Evolutionary conservation across 305 asterid genomes (phyloP), one percentile per base, ranked within the genome.

Genomic region (Striga hermonthica): DNA sequence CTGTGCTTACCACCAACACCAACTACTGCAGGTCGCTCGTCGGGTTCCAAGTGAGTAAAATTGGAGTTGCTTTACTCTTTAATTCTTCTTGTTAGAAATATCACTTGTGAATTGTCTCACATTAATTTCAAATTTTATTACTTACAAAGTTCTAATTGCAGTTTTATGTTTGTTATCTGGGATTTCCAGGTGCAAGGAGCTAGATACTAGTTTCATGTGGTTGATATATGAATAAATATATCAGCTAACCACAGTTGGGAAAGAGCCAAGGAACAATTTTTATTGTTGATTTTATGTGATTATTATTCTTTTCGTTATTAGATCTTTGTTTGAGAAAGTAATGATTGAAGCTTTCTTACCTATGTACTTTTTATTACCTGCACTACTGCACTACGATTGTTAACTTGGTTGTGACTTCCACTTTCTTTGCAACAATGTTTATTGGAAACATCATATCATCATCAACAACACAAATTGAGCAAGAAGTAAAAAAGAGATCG

Each of bases 21-120:
- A 81, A 81, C 54, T 89, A 89, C 72, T 84, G 91, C 82, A 83
- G 89, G 78, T 90, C 95, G 9, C 78, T 89, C 5, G 83, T 87
- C 12, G 96, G 98, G 60, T 86, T 87, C 28, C 86, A 89, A 0
- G 98, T 83, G 52, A 83, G 84, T 60, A 13, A n/a, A 22, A 22
- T 22, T 22, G 31, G 31, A 22, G 31, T 22, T 22, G 31, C 1
- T 22, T 22, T 22, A 22, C 31, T 22, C 2, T 22, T 1, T 22
- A 22, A 0, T 22, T 22, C 31, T 22, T 22, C 2, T 22, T 22
- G 31, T 22, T 22, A n/a, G 31, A 22, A 22, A 22, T 22, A 22
- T 22, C 31, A 22, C 31, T 22, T 22, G 31, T 22, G 2, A 22
- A 2, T 22, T 22, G 31, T 22, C 31, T 22, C 2, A 22, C 31